Evolutionary conservation across 305 asterid species (phyloP).

Genomic region (Fraxinus greggii): DNA sequence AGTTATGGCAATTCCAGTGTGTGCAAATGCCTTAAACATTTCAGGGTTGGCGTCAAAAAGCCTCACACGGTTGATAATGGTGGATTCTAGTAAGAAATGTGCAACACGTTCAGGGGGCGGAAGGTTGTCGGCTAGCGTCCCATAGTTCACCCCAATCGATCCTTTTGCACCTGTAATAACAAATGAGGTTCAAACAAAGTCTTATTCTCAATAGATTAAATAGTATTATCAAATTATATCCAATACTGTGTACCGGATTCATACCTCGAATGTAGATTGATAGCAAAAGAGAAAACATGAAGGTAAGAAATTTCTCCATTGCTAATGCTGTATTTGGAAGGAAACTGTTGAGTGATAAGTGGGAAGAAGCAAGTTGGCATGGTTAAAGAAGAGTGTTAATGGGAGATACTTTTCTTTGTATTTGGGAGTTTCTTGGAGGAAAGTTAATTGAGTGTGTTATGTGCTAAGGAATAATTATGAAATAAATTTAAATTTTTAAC

Average conservation of each 20-base stretch:
- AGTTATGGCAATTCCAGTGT: constrained; percentile 51
- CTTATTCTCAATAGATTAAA: background rate
- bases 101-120: constrained; percentile 66
- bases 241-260: background rate
- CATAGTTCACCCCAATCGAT: constrained; percentile 62
- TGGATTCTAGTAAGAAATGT: constrained; percentile 44
- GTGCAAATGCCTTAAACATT: constrained; percentile 58
- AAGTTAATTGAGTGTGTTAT: constrained; percentile 37
- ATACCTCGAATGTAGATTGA: constrained; percentile 37
- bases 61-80: constrained; percentile 57
- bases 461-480: constrained; percentile 24
- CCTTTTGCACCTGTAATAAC: constrained; percentile 43
- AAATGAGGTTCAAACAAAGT: background rate
- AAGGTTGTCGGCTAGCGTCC: constrained; percentile 67
- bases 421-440: constrained; percentile 21
- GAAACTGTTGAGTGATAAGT: constrained; percentile 1
- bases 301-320: constrained; percentile 27
- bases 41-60: constrained; percentile 56
- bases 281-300: constrained; percentile 25
- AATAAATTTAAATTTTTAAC: constrained; percentile 3
- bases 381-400: constrained; percentile 29
- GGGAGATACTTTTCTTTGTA: constrained; percentile 59
- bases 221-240: background rate
- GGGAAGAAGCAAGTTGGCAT: constrained; percentile 13
- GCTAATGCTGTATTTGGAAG: constrained; percentile 5